Conservation (phyloP, 208 protist species). For the Leishmania tarentolae region DNA sequence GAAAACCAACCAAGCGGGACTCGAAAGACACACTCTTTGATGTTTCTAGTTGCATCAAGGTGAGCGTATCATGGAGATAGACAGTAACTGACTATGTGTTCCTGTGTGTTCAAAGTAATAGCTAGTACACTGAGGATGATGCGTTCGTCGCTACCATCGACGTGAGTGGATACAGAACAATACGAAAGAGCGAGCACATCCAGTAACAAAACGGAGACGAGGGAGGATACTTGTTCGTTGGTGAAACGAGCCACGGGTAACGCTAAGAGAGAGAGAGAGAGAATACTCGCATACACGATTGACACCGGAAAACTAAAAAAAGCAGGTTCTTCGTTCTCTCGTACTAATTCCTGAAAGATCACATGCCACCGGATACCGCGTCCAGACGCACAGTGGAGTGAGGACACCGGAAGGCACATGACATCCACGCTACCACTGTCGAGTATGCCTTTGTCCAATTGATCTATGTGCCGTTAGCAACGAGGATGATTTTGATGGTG, state of each 20-base stretch:
- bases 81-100: not conserved
- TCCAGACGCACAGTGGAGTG: not conserved
- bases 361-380: not conserved
- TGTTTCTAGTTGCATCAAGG: not conserved
- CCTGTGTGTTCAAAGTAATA: not conserved
- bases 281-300: not conserved
- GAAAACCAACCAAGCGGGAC: not conserved
- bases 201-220: not conserved
- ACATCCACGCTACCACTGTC: not conserved
- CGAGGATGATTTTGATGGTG: not conserved
- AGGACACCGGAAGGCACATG: not conserved
- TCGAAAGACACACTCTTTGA: not conserved
- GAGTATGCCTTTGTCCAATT: not conserved
- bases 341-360: not conserved
- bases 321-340: not conserved
- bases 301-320: not conserved
- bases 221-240: not conserved
- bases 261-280: not conserved
- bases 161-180: not conserved
- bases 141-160: not conserved
- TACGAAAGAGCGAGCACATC: not conserved
- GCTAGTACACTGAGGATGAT: not conserved
- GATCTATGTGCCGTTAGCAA: too few species aligned
- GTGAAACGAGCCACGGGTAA: not conserved
- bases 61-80: not conserved